Conservation (phyloP, 176 grass and related monocot genomes). For the Rhynchospora pubera region DNA sequence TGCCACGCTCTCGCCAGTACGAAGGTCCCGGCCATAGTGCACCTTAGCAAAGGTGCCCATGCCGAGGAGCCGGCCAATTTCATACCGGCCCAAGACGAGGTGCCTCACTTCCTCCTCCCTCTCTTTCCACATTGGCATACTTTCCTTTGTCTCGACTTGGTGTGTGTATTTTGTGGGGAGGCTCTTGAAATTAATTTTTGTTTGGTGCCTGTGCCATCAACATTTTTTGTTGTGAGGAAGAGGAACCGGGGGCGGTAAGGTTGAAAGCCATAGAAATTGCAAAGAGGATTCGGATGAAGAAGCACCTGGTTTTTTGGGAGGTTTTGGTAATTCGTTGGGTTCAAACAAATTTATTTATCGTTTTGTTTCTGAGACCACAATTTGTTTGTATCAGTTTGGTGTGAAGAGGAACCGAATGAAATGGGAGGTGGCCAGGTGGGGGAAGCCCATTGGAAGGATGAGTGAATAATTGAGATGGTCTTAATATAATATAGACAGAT, state of each 20-base stretch:
- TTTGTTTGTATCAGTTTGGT: background rate
- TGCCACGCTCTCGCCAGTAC: slow-evolving; percentile 52
- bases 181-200: background rate
- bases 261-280: background rate
- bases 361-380: background rate
- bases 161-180: background rate
- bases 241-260: slow-evolving; percentile 13
- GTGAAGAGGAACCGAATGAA: background rate
- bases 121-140: slow-evolving; percentile 26
- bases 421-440: background rate
- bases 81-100: slow-evolving; percentile 66
- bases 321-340: slow-evolving; percentile 2
- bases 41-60: slow-evolving; percentile 95
- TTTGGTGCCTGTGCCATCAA: background rate
- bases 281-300: too few relatives aligned
- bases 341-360: background rate
- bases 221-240: slow-evolving; percentile 33
- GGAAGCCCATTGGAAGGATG: slow-evolving; percentile 44
- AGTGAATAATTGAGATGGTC: background rate
- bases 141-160: background rate
- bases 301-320: slow-evolving; percentile 23
- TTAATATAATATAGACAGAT: slow-evolving; percentile 1
- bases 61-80: slow-evolving; percentile 78
- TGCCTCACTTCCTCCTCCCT: slow-evolving; percentile 19
- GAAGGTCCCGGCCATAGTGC: slow-evolving; percentile 59